Base-by-base conservation (phyloP, 371 early-diverging fungal species). In the Apophysomyces trapeziformis region DNA sequence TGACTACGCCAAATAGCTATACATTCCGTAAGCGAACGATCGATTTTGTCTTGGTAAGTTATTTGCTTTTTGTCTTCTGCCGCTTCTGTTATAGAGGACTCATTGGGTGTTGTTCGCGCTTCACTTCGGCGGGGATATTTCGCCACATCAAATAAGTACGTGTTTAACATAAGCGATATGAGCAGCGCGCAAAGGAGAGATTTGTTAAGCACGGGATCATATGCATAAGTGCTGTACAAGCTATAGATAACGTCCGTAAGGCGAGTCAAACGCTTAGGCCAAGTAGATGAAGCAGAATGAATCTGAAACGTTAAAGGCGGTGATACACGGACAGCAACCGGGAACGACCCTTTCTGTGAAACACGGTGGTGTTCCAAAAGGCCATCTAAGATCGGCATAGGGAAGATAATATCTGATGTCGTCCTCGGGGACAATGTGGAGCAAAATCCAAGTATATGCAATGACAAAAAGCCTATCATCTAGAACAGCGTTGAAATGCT, bases 391-490 rank as follows among this genome's bases (percentile, higher is more conserved):
- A 82, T 32, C 21, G 54, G 54, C 76, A 43, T 68, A 69, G 36
- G 76, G 76, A 16, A 85, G 69, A 13, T 75, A 64, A 86, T 74
- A 58, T 83, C 78, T 21, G 85, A 81, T 43, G 71, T 71, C 38
- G 82, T 73, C 35, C 76, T 71, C 5, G 69, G 38, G 14, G 75
- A 73, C 64, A 90, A 77, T n/a, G 89, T 82, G n/a, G 88, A 86
- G 67, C 89, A 87, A 38, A 90, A 75, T 63, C 89, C 90, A 71
- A 92, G 84, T 37, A 91, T 73, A 72, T 94, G 92, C 79, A 90
- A 84, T 13, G 85, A 86, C 18, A 93, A 79, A 76, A 94, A 91
- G 2, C 88, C 89, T 38, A 87, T 74, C 68, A 90, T 87, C 80
- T 86, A 38, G 13, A 41, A 18, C 11, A 26, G 32, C 26, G 36